Conservation (phyloP, 2,329 filamentous ascomycete species). For the Clarireedia hainanense region DNA sequence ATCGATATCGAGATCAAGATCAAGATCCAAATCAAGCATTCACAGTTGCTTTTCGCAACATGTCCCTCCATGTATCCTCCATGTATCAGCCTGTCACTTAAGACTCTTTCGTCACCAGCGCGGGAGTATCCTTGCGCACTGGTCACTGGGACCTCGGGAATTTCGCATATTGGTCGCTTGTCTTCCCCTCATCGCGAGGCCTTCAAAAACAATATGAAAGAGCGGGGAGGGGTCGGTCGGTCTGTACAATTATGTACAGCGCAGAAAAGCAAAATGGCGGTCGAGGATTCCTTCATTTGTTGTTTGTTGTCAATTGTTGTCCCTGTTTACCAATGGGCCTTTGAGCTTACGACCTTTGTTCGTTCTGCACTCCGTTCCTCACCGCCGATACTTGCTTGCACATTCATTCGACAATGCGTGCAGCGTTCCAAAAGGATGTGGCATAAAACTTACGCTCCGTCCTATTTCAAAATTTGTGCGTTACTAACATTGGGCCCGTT, state of each 20-base stretch:
- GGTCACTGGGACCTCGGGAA: background rate
- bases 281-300: conserved; percentile 13
- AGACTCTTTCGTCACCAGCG: no score
- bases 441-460: background rate
- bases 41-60: no score
- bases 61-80: no score
- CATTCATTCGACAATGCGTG: conserved; percentile 1
- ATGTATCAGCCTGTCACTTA: no score
- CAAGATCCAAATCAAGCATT: no score
- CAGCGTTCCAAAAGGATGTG: conserved; percentile 3
- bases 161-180: background rate
- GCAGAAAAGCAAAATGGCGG: conserved; percentile 20
- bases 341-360: background rate
- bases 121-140: background rate
- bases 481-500: conserved; percentile 3
- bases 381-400: background rate
- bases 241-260: background rate
- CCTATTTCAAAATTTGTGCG: background rate
- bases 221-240: conserved; percentile 12
- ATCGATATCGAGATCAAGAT: no score
- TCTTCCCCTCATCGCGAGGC: background rate
- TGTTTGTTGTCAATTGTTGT: background rate
- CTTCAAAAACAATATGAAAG: conserved; percentile 14
- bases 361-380: background rate
- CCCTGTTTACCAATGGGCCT: background rate